Base-by-base conservation (phyloP, 2,329 filamentous ascomycete genomes). In the Phialophora chinensis region DNA sequence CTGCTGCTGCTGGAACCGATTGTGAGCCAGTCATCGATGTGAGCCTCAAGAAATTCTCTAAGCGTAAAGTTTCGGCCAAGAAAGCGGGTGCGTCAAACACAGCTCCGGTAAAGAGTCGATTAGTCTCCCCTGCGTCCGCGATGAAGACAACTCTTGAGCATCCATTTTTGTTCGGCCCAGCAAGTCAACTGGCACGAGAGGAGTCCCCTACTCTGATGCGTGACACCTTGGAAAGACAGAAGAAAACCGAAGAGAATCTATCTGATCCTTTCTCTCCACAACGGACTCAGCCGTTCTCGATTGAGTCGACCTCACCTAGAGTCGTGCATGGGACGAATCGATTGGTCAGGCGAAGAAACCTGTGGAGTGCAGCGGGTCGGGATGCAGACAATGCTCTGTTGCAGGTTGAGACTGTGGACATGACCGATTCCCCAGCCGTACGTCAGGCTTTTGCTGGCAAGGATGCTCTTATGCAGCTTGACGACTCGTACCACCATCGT, bases 141-240 rank as follows among this genome's bases (percentile, higher is more conserved):
- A 78, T 89, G 52, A 85, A 85, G 60, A 85, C 90, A 71, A 85
- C 90, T 14, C 82, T 86, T 2, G 81, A 85, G 1, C 92, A 95
- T 75, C 87, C 93, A 66, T 91, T 93, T 74, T 79, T 96, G 0
- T 96, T 96, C 77, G 92, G 92, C 0, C 95, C 92, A 0, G 93
- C 90, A 1, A 96, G 92, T 75, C 92, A 96, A 75, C 79, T 96
- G 27, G 90, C 89, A 14, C 81, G 85, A 62, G 90, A 92, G 64
- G 87, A 92, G 42, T 91, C 90, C 0, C 90, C 90, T 0, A 85
- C 85, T 0, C 84, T 88, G 27, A 76, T 91, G 17, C 83, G 84
- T 33, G 85, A 90, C 54, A 77, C 91, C 23, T 87, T 91, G 61
- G 75, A 81, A 61, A 88, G 88, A 1, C 84, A 91, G 69, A 83